phyloP scores from a whole-genome alignment of 768 basidiomycete genomes.

The Porpolomopsis calyptriformis region DNA sequence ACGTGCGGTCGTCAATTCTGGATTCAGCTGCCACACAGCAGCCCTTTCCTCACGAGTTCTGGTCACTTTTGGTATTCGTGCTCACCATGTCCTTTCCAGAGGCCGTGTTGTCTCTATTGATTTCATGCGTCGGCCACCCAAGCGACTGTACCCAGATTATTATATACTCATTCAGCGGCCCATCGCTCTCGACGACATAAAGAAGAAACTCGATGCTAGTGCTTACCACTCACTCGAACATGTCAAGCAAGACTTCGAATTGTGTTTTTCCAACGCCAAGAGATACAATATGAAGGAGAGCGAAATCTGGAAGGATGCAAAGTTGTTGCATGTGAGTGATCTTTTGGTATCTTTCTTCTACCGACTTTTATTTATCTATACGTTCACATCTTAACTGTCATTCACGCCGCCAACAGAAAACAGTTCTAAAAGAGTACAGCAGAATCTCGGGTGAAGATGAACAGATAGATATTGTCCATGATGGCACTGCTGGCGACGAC shows the following conservation, averaged over 20 bases:
- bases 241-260: constrained; percentile 62
- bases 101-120: constrained; percentile 52
- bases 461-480: not conserved
- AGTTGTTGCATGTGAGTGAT: constrained; percentile 57
- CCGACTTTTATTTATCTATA: not conserved
- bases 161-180: constrained; percentile 70
- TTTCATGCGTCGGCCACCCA: constrained; percentile 62
- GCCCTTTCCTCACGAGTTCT: no score
- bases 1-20: constrained; percentile 35
- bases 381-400: not conserved
- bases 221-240: constrained; percentile 53
- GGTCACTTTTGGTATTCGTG: constrained; percentile 15
- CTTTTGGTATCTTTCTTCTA: not conserved
- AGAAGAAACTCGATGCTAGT: constrained; percentile 55
- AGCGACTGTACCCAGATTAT: constrained; percentile 77
- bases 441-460: constrained; percentile 22
- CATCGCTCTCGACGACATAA: constrained; percentile 84
- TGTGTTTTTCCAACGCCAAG: constrained; percentile 74
- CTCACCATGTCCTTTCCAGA: constrained; percentile 28
- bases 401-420: constrained; percentile 28
- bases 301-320: constrained; percentile 73
- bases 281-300: constrained; percentile 75
- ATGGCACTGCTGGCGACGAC: constrained; percentile 24
- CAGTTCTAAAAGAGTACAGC: constrained; percentile 37
- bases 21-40: constrained; percentile 24